Base-by-base conservation (phyloP, 2,329 filamentous ascomycete genomes). In the Colletotrichum nymphaeae region DNA sequence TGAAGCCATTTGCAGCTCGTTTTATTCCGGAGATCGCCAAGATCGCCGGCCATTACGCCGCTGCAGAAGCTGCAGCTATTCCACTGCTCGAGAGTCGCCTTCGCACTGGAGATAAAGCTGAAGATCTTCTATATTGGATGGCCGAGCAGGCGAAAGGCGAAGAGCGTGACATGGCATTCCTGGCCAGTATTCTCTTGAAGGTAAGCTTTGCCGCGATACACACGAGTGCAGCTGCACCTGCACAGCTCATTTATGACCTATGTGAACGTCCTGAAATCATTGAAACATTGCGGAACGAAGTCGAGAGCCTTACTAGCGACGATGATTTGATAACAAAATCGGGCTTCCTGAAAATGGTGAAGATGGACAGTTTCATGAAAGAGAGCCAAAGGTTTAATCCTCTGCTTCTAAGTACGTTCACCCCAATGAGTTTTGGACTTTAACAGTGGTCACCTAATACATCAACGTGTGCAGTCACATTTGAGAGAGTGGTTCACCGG, bases 121-220 rank as follows among this genome's bases (percentile, higher is more conserved):
- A 37, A 37, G 35, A 37, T 37, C 35, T 37, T 16, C 14, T 37
- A 11, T 37, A 37, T 6, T 37, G 35, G 35, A 37, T 37, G 35
- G 35, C 35, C 35, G 35, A 37, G 14, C 35, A 37, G 14, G 35
- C 35, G 35, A 37, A 37, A 6, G 35, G 35, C 12, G 35, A 37
- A 37, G 35, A 37, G 3, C 35, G 35, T 16, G 14, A 37, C 35
- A 37, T 37, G 35, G 35, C 35, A 46, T 81, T 79, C 46, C 73
- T 81, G 16, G 77, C 78, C 5, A 62, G 69, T 28, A 79, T 79
- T 30, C 62, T 79, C 53, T 76, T 83, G 58, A 76, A 76, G 6
- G 52, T 81, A 22, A 77, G 75, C 59, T 79, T 81, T 46, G 78
- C 79, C 4, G 77, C 79, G 2, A 79, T 80, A 14, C 79, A 80